Conservation (phyloP, 192 early-diverging fungal genomes). For the Podila clonocystis region DNA sequence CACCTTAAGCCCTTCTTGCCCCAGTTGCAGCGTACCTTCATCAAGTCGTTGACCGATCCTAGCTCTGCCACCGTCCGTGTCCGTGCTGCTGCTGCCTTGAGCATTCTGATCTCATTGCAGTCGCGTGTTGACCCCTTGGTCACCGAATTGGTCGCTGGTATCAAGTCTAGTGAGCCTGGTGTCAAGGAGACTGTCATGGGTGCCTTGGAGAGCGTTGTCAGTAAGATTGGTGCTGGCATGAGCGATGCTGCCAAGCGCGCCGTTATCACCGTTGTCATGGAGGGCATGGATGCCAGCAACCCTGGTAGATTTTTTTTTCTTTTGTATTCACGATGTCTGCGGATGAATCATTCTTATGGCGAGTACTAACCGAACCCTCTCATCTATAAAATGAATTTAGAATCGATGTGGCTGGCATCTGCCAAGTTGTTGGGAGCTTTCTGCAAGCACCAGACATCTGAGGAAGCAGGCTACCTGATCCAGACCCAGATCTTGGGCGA, state of each 20-base stretch:
- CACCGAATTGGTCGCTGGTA: conserved; percentile 74
- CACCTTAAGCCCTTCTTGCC: conserved; percentile 97
- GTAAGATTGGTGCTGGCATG: conserved; percentile 65
- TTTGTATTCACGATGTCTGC: neutral
- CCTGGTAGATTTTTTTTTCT: conserved; percentile 24
- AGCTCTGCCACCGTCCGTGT: conserved; percentile 77
- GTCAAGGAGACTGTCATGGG: conserved; percentile 77
- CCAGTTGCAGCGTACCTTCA: conserved; percentile 97
- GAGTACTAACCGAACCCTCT: neutral
- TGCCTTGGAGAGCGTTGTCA: conserved; percentile 77
- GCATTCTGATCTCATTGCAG: conserved; percentile 76
- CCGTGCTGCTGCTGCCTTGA: conserved; percentile 82
- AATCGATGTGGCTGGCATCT: conserved; percentile 61
- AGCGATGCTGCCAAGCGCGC: conserved; percentile 68
- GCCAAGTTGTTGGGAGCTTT: conserved; percentile 70
- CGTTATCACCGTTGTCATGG: conserved; percentile 66
- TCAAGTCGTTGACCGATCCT: conserved; percentile 86
- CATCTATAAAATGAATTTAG: conserved; percentile 20
- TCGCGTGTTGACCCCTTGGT: conserved; percentile 83
- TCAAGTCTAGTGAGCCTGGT: conserved; percentile 67
- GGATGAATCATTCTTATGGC: neutral
- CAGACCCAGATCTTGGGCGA: conserved; percentile 49
- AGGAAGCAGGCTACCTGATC: conserved; percentile 59
- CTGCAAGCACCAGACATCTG: conserved; percentile 60
- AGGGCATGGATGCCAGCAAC: conserved; percentile 62